These are phyloP conservation scores for Sugiyamaella japonica DNA, from an alignment of 1,139 yeast species.

Conservation along the genomic window DNA sequence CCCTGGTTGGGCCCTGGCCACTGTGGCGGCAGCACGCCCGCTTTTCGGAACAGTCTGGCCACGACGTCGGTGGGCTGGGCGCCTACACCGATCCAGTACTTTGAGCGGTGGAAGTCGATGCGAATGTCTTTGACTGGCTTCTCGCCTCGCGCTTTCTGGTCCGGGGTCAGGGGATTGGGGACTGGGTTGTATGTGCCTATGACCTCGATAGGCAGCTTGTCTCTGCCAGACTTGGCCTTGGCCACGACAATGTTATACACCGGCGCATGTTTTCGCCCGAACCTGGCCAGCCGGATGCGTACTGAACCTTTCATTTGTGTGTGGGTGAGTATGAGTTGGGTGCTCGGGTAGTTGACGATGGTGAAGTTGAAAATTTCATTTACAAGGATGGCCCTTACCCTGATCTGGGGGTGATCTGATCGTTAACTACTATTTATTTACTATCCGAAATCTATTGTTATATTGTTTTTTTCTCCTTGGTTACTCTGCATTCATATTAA, in stretches of 20 bases:
- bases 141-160: constrained; percentile 52
- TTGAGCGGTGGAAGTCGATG: constrained; percentile 85
- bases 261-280: constrained; percentile 88
- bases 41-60: constrained; percentile 68
- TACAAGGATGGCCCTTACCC: too few relatives aligned
- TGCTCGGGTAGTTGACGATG: too few relatives aligned
- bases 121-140: constrained; percentile 75
- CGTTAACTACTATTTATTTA: too few relatives aligned
- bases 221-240: constrained; percentile 69
- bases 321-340: neutral
- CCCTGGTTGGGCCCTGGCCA: constrained; percentile 55
- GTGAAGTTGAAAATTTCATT: too few relatives aligned
- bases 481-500: too few relatives aligned
- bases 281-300: constrained; percentile 83
- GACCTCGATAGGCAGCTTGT: constrained; percentile 88
- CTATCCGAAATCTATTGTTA: too few relatives aligned
- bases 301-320: constrained; percentile 41
- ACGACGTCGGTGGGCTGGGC: constrained; percentile 92
- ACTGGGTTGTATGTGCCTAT: constrained; percentile 90
- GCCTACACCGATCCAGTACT: constrained; percentile 98
- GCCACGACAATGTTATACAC: constrained; percentile 90
- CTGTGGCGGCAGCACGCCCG: constrained; percentile 57
- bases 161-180: constrained; percentile 67
- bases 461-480: too few relatives aligned
- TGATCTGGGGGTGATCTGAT: too few relatives aligned